phyloP scores from a whole-genome alignment of 768 basidiomycete genomes.

The Podaxis sp. region DNA sequence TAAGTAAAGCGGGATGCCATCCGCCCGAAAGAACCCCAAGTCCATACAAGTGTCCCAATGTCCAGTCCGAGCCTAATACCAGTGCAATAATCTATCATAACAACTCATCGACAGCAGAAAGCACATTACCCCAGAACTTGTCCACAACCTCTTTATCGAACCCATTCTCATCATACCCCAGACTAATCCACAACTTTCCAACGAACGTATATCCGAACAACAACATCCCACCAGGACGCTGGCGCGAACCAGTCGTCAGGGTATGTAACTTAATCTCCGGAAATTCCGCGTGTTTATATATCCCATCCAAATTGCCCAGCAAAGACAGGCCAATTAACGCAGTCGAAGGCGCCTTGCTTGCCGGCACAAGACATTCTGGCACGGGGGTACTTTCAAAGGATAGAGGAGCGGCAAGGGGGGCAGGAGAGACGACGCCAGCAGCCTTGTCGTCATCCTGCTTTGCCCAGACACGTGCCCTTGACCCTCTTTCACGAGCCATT shows the following conservation, averaged over 20 bases:
- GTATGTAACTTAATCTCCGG: slow-evolving; percentile 62
- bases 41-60: not conserved
- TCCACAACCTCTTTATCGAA: slow-evolving; percentile 62
- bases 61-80: not conserved
- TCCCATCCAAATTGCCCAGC: slow-evolving; percentile 81
- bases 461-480: slow-evolving; percentile 64
- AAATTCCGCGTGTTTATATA: slow-evolving; percentile 68
- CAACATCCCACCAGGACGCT: slow-evolving; percentile 73
- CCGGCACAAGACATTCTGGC: slow-evolving; percentile 6
- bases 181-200: slow-evolving; percentile 73
- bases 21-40: not conserved
- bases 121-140: slow-evolving; percentile 63
- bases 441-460: slow-evolving; percentile 71
- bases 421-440: slow-evolving; percentile 39
- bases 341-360: slow-evolving; percentile 43
- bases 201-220: slow-evolving; percentile 80
- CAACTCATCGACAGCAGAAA: slow-evolving; percentile 56
- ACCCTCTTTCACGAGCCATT: slow-evolving; percentile 65
- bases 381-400: slow-evolving; percentile 21
- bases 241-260: slow-evolving; percentile 82
- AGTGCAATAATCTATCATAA: slow-evolving; percentile 23
- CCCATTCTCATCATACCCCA: slow-evolving; percentile 79
- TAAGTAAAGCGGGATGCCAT: too few species aligned
- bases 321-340: slow-evolving; percentile 79
- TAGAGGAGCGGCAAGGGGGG: slow-evolving; percentile 21